phyloP scores from a whole-genome alignment of 139 green algal genomes.

The Chloropicon primus region DNA sequence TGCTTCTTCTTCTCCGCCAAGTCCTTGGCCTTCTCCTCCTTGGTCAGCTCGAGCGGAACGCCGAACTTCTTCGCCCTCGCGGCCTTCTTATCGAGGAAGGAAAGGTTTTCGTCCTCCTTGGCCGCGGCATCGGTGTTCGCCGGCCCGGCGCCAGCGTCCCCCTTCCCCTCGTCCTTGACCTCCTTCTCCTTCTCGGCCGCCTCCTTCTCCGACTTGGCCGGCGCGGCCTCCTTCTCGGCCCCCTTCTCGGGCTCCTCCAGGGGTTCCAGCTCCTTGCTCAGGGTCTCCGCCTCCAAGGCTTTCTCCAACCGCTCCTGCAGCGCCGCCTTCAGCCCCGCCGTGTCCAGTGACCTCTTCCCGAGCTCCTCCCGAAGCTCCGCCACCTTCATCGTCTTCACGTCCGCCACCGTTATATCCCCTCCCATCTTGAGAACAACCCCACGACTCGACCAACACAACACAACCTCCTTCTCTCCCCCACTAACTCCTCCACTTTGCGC shows the following conservation, averaged over 20 bases:
- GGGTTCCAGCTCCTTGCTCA: neutral
- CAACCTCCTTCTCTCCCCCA: neutral
- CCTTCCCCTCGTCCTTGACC: neutral
- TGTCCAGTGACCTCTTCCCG: slow-evolving; percentile 1
- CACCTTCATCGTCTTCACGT: slow-evolving; percentile 14
- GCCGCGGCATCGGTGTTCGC: neutral
- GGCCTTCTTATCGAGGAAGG: neutral
- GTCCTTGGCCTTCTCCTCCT: neutral
- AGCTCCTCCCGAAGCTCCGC: slow-evolving; percentile 17
- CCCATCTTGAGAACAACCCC: neutral
- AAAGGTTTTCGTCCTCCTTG: neutral
- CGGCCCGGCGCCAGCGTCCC: neutral
- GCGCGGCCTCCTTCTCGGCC: neutral
- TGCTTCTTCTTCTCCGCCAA: neutral
- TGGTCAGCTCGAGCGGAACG: neutral
- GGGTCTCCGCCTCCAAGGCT: neutral
- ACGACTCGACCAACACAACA: neutral
- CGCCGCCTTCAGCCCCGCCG: slow-evolving; percentile 15
- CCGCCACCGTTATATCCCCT: neutral
- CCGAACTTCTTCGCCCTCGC: neutral
- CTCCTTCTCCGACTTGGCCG: neutral
- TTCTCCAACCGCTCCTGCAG: slow-evolving; percentile 10
- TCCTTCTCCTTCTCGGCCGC: neutral
- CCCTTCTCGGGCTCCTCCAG: neutral
- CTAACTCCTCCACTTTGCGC: no score